Percentiles rank a stretch among this genome's conserved stretches.
Conservation (phyloP, 257 asterid genomes). For the Solanum boliviense region DNA sequence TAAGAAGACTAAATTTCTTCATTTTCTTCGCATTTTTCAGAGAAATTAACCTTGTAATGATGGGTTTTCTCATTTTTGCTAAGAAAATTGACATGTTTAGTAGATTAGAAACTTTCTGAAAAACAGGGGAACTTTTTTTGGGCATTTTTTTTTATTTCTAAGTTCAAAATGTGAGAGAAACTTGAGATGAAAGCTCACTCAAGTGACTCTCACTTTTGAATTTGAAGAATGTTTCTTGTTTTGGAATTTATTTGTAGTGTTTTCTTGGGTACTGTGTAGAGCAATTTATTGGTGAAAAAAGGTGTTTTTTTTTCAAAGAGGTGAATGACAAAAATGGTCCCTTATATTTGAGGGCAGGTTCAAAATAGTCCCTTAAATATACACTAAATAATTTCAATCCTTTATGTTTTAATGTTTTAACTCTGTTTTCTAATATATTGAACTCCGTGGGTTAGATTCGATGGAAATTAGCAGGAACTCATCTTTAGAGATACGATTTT, state of each 20-base stretch:
- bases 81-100: constrained; percentile 30
- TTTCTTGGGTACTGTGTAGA: background rate
- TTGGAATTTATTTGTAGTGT: background rate
- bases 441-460: background rate
- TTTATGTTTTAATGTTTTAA: background rate
- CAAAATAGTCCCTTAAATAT: background rate
- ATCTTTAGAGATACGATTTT: background rate
- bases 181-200: background rate
- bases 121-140: constrained; percentile 22
- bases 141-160: constrained; percentile 13
- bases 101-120: constrained; percentile 28
- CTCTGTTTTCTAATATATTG: background rate
- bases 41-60: background rate
- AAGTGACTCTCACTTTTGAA: background rate
- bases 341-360: background rate
- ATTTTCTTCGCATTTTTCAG: constrained; percentile 21
- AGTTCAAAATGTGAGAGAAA: background rate
- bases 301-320: background rate
- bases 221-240: background rate
- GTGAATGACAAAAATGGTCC: background rate
- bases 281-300: constrained; percentile 2
- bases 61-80: constrained; percentile 42
- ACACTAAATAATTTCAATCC: background rate
- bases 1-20: constrained; percentile 17
- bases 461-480: background rate